Evolutionary conservation across 2,329 filamentous ascomycete genomes (phyloP).

Genomic region (Moelleriella libera): DNA sequence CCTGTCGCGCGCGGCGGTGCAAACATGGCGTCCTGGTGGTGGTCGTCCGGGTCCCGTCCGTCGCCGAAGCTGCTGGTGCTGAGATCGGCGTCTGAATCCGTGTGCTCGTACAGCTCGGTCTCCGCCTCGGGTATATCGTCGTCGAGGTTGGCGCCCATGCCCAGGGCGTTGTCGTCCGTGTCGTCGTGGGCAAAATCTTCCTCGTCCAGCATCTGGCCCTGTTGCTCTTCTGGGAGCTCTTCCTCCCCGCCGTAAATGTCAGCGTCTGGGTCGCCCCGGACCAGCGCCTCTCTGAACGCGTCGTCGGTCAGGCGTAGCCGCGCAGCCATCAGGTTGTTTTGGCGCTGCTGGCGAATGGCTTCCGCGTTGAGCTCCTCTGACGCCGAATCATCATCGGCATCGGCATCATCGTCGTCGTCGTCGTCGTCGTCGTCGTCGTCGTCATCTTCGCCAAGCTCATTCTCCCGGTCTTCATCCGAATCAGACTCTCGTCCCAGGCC

Average conservation of each 20-base stretch:
- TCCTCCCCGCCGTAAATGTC: slow-evolving; percentile 40
- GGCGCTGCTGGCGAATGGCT: slow-evolving; percentile 26
- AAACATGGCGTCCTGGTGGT: slow-evolving; percentile 21
- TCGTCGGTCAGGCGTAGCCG: slow-evolving; percentile 44
- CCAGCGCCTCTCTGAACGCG: slow-evolving; percentile 44
- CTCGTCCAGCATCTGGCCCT: slow-evolving; percentile 47
- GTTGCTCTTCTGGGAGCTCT: slow-evolving; percentile 38
- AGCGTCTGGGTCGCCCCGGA: slow-evolving; percentile 32
- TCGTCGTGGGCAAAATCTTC: slow-evolving; percentile 36
- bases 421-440: too few relatives aligned
- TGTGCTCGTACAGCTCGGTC: slow-evolving; percentile 58
- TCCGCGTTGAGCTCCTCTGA: slow-evolving; percentile 19
- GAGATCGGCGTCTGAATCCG: slow-evolving; percentile 56
- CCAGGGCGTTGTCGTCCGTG: slow-evolving; percentile 14
- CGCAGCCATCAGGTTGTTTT: slow-evolving; percentile 33
- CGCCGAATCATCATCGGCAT: slow-evolving; percentile 22
- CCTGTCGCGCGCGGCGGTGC: slow-evolving; percentile 18
- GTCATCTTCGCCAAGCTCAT: slow-evolving; percentile 18
- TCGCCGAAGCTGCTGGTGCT: slow-evolving; percentile 28
- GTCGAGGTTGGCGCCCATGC: slow-evolving; percentile 57
- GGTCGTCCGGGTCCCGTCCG: slow-evolving; percentile 1
- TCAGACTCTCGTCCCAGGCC: slow-evolving; percentile 29
- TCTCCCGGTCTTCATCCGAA: slow-evolving; percentile 22
- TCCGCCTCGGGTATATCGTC: slow-evolving; percentile 55
- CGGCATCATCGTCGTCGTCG: slow-evolving; percentile 17